A percentile compares a stretch with the other conserved stretches of the same genome.
Evolutionary conservation across 208 protist genomes (phyloP).

Genomic region (Wallacemonas sp.): DNA sequence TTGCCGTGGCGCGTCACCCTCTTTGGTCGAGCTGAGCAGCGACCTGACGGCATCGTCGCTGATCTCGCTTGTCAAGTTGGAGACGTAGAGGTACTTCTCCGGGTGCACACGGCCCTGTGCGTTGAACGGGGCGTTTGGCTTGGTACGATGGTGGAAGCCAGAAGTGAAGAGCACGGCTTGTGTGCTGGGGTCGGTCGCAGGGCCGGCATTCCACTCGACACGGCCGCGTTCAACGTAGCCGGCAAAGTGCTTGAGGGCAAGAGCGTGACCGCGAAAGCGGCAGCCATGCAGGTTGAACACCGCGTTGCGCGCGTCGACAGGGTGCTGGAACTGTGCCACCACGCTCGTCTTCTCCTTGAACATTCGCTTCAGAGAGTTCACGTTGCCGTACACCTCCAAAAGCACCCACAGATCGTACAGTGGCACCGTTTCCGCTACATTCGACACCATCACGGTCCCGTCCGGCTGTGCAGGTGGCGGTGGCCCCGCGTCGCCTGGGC

Average conservation of each 20-base stretch:
- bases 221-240: slow-evolving; percentile 66
- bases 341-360: slow-evolving; percentile 72
- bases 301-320: slow-evolving; percentile 55
- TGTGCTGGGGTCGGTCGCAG: slow-evolving; percentile 66
- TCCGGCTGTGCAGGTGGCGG: slow-evolving; percentile 18
- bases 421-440: slow-evolving; percentile 58
- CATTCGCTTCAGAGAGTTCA: slow-evolving; percentile 79
- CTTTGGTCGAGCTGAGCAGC: slow-evolving; percentile 28
- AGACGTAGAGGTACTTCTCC: slow-evolving; percentile 75
- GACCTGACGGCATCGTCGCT: slow-evolving; percentile 63
- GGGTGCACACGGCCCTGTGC: slow-evolving; percentile 62
- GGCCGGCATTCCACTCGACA: slow-evolving; percentile 76
- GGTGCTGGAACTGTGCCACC: slow-evolving; percentile 79
- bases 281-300: slow-evolving; percentile 75
- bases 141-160: slow-evolving; percentile 79
- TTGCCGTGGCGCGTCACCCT: slow-evolving; percentile 18
- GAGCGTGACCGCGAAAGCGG: slow-evolving; percentile 55
- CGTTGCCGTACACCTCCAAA: slow-evolving; percentile 89
- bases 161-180: slow-evolving; percentile 59
- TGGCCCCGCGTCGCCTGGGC: slow-evolving; percentile 3
- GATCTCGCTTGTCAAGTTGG: slow-evolving; percentile 66
- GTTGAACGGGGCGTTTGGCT: slow-evolving; percentile 66
- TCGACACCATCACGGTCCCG: slow-evolving; percentile 62
- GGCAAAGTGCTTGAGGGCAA: slow-evolving; percentile 69
- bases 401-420: slow-evolving; percentile 85